Evolutionary conservation across 2,329 filamentous ascomycete species (phyloP), one percentile per base, ranked within the genome.

Genomic region (Pyricularia sp.): DNA sequence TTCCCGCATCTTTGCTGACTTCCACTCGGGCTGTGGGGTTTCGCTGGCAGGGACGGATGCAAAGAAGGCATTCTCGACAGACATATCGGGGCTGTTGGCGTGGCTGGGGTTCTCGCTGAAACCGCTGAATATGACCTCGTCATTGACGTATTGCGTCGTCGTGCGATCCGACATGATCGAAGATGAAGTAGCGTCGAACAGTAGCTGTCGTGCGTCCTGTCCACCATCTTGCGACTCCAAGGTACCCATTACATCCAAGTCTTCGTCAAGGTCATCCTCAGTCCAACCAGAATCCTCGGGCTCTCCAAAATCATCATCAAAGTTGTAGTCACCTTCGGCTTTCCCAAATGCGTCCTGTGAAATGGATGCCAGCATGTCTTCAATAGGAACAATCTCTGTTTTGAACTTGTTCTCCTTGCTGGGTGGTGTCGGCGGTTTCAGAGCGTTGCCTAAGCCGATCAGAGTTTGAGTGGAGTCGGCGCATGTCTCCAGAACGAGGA

Each of bases 381-480:
- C 81, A 7, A 99, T 84, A 0, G 92, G 92, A 66, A 96, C 86
- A 3, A 96, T 84, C 67, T 93, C 85, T 0, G 93, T 97, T 44
- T 90, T 84, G 74, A 96, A 99, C 72, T 94, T 94, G 68, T 88
- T 84, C 69, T 89, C 88, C 67, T 88, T 91, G 71, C 85, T 93
- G 1, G 93, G 91, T 0, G 92, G 88, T 8, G 86, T 87, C 1
- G 94, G 93, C 4, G 93, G 94, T 49, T 88, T 86, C 4, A 99
- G 80, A 0, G 89, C 92, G 70, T 89, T 91, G 19, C 93, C 77
- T 57, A 96, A 82, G 1, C 84, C 82, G 64, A 96, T 88, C 16
- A 99, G 81, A 0, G 94, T 99, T 73, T 97, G 92, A 0, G 92
- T 97, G 1, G 94, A 99, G 75, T 99, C 94, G 33, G 94, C 94